phyloP scores from a whole-genome alignment of 176 grass and related monocot genomes.

The Elymus sibiricus region DNA sequence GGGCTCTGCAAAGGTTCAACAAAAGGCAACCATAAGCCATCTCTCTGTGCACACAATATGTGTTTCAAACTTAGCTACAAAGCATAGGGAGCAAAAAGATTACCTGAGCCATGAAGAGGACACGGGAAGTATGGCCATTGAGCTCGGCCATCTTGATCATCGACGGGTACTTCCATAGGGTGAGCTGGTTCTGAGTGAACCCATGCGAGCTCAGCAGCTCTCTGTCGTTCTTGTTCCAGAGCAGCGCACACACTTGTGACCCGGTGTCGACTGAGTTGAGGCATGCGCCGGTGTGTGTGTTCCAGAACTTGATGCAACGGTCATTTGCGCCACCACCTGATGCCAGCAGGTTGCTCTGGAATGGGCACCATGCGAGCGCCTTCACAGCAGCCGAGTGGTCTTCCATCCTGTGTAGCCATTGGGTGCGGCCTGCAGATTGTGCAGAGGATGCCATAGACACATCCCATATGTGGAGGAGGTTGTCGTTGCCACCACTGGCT shows the following conservation, averaged over 20 bases:
- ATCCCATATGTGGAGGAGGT: conserved; percentile 65
- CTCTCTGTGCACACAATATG: not conserved
- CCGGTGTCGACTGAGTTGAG: conserved; percentile 54
- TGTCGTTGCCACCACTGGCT: conserved; percentile 65
- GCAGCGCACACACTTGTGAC: conserved; percentile 43
- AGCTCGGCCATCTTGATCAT: conserved; percentile 58
- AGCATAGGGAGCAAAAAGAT: not conserved
- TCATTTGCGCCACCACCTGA: conserved; percentile 48
- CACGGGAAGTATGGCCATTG: conserved; percentile 53
- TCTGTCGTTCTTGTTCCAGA: conserved; percentile 57
- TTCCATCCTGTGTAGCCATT: conserved; percentile 49
- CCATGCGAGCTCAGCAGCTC: conserved; percentile 60
- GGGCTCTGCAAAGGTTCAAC: conserved; percentile 50
- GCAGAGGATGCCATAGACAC: conserved; percentile 46
- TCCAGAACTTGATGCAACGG: conserved; percentile 64
- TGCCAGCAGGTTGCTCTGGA: conserved; percentile 58
- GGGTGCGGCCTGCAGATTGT: conserved; percentile 30
- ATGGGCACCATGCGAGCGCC: conserved; percentile 64
- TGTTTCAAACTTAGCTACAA: not conserved
- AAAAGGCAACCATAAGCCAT: not conserved
- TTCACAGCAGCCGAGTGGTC: conserved; percentile 50
- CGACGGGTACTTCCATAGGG: conserved; percentile 52
- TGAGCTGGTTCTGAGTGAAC: conserved; percentile 50
- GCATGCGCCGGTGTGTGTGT: conserved; percentile 58
- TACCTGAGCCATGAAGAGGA: conserved; percentile 68